phyloP scores from a whole-genome alignment of 345 rosid genomes.

The Eucalyptus brandiana region DNA sequence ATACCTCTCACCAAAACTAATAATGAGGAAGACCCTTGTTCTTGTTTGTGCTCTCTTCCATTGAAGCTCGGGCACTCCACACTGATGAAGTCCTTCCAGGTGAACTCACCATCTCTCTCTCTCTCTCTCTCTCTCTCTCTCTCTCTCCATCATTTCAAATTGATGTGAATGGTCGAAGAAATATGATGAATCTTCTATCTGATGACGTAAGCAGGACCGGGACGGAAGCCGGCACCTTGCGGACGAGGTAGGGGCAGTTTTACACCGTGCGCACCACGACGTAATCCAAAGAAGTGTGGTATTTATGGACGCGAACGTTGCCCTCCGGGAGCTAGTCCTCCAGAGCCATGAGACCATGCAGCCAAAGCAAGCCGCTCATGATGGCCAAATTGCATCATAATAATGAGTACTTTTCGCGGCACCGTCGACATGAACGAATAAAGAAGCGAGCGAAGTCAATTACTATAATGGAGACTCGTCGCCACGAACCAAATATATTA shows the following conservation, averaged over 20 bases:
- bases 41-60: background rate
- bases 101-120: background rate
- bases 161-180: background rate
- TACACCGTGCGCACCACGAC: rapidly evolving
- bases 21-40: background rate
- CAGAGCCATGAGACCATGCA: background rate
- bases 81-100: background rate
- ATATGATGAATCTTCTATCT: background rate
- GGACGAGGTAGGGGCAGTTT: rapidly evolving
- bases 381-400: background rate
- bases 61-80: background rate
- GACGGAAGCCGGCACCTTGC: rapidly evolving
- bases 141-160: background rate
- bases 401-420: background rate
- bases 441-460: background rate
- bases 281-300: rapidly evolving
- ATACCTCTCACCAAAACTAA: background rate
- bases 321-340: background rate
- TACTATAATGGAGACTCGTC: background rate
- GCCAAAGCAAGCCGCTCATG: background rate
- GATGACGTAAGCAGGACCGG: background rate
- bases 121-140: background rate
- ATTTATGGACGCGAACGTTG: rapidly evolving
- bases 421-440: background rate
- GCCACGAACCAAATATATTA: background rate